A percentile compares a stretch with the other conserved stretches of the same genome.
These are phyloP conservation scores for Lathyrus sativus DNA, from an alignment of 306 rosid genomes.

Conservation along the genomic window DNA sequence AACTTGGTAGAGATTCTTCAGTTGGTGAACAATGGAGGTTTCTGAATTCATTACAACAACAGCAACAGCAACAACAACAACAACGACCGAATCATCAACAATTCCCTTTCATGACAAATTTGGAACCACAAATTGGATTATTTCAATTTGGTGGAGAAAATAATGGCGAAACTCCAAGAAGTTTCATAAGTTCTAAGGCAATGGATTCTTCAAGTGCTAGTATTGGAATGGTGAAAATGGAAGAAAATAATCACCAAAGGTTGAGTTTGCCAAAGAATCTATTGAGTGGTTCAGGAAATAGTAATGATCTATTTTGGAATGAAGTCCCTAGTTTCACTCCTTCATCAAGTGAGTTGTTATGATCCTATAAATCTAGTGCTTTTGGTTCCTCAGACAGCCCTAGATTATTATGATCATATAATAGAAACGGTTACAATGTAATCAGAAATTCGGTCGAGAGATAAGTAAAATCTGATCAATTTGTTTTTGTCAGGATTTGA, in stretches of 20 bases:
- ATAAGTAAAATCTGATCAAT: no score
- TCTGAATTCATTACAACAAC: constrained; percentile 52
- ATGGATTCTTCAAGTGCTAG: constrained; percentile 45
- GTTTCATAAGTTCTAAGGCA: constrained; percentile 50
- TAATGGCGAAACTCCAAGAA: constrained; percentile 43
- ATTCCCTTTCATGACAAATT: constrained; percentile 62
- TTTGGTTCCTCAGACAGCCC: not conserved
- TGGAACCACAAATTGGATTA: constrained; percentile 58
- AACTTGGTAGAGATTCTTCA: constrained; percentile 36
- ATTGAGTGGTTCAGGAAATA: constrained; percentile 52
- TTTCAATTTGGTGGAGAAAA: constrained; percentile 52
- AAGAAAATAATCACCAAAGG: constrained; percentile 52
- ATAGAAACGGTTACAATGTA: not conserved
- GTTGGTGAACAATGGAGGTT: constrained; percentile 64
- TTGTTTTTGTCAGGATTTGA: no score
- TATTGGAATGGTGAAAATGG: constrained; percentile 55
- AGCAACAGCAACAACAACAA: constrained; percentile 42
- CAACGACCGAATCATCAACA: constrained; percentile 51
- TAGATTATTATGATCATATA: constrained; percentile 31
- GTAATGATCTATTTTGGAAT: constrained; percentile 49
- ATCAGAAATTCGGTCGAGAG: no score
- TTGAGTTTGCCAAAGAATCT: constrained; percentile 58
- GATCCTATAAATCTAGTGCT: no score
- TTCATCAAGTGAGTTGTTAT: constrained; percentile 54
- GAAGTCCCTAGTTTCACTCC: constrained; percentile 65